Conservation (phyloP, 208 protist genomes). For the Crithidia brevicula region DNA sequence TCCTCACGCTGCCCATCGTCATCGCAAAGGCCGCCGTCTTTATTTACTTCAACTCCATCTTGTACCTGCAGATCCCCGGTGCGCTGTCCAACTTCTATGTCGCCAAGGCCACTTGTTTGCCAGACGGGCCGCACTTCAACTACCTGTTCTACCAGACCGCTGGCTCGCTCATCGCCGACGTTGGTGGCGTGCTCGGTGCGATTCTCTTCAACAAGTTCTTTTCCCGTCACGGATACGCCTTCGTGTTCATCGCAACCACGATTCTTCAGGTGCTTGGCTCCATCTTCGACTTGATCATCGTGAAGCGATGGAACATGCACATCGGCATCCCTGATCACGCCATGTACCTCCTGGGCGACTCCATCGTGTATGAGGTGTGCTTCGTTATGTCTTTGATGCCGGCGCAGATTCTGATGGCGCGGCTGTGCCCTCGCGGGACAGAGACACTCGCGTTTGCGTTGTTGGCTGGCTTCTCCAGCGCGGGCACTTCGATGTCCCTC, state of each 20-base stretch:
- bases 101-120: constrained; percentile 36
- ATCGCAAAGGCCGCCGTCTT: constrained; percentile 62
- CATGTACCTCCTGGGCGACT: constrained; percentile 67
- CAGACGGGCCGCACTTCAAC: constrained; percentile 59
- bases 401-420: constrained; percentile 52
- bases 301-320: constrained; percentile 49
- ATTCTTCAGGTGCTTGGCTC: constrained; percentile 32
- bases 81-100: constrained; percentile 55
- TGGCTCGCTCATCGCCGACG: constrained; percentile 34
- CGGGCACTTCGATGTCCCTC: constrained; percentile 48
- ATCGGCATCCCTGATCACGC: constrained; percentile 50
- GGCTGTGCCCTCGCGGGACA: constrained; percentile 60
- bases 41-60: constrained; percentile 42
- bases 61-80: constrained; percentile 63
- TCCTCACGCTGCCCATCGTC: constrained; percentile 46
- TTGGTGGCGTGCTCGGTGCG: constrained; percentile 36
- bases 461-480: constrained; percentile 52
- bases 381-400: constrained; percentile 66
- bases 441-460: constrained; percentile 65
- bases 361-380: constrained; percentile 52
- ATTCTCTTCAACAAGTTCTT: constrained; percentile 45
- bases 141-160: constrained; percentile 64
- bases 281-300: constrained; percentile 61
- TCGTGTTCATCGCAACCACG: constrained; percentile 46
- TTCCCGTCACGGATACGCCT: constrained; percentile 37